Conservation (phyloP, 2,329 filamentous ascomycete species). For the Dothidotthia symphoricarpi region DNA sequence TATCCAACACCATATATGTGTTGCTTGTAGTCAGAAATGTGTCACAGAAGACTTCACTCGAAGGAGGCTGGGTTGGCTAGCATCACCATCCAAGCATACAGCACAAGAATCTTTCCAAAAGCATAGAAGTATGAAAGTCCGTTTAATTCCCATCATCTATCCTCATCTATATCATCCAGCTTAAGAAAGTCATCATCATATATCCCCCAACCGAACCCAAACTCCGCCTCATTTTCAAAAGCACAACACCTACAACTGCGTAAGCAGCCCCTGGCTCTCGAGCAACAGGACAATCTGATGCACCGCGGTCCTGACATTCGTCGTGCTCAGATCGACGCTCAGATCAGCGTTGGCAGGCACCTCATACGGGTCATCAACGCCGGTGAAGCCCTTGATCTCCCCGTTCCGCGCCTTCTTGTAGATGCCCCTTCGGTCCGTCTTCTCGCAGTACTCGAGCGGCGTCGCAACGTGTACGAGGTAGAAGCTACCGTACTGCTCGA, state of each 20-base stretch:
- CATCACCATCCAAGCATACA: no score
- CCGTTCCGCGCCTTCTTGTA: slow-evolving; percentile 81
- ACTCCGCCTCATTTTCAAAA: no score
- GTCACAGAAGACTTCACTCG: no score
- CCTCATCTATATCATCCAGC: no score
- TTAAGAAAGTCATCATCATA: no score
- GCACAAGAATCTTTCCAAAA: no score
- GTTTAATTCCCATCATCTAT: no score
- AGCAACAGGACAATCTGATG: slow-evolving; percentile 95
- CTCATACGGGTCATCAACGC: slow-evolving; percentile 97
- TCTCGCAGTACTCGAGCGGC: slow-evolving; percentile 86
- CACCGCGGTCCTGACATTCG: slow-evolving; percentile 85
- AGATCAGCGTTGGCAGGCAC: slow-evolving; percentile 75
- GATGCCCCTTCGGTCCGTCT: slow-evolving; percentile 89
- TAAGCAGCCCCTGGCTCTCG: slow-evolving; percentile 84
- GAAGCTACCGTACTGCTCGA: slow-evolving; percentile 87
- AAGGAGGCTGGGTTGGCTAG: no score
- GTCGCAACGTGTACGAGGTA: slow-evolving; percentile 95
- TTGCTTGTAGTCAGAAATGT: no score
- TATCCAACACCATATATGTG: no score
- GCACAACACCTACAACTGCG: slow-evolving; percentile 51
- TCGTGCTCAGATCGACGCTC: slow-evolving; percentile 79
- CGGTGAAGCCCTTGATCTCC: slow-evolving; percentile 97
- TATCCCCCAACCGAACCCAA: no score
- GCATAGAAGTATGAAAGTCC: no score